Base-by-base conservation (phyloP, 2,329 filamentous ascomycete species). In the Epichloe festucae region DNA sequence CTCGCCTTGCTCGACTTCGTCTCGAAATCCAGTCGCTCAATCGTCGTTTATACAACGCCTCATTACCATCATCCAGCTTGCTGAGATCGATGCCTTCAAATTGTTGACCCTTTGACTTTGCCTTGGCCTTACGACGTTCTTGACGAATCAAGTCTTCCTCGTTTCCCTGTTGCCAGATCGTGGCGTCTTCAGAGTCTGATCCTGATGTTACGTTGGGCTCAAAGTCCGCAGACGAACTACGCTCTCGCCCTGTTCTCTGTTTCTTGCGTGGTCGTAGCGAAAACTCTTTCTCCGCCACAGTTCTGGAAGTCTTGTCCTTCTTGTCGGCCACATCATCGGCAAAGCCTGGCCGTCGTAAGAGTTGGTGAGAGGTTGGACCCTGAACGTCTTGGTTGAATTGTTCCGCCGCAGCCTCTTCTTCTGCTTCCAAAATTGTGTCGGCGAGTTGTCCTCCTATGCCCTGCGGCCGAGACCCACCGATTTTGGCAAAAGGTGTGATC, bases 401-500 rank as follows among this genome's bases (percentile, higher is more conserved):
- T 36, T 67, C 61, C 17, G 62, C 65, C 11, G 75, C 59, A 39
- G 77, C 73, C 47, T 86, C 86, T 52, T 89, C 84, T 62, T 95
- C 89, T 0, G 87, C 89, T 63, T 94, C 87, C 14, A 90, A 71
- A 53, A 95, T 77, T 2, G 84, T 85, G 61, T 90, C 83, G 11
- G 85, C 84, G 15, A 95, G 72, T 54, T 83, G 84, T 2, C 84
- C 84, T 44, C 83, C 75, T 3, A 82, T 74, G 3, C 77, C 80
- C 31, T 79, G 73, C 3, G 74, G 74, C 2, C 82, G 71, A n/a
- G 79, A 75, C 14, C 79, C 76, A 27, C 81, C 81, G 59, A 95
- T 78, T 56, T 84, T 87, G 7, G 89, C 87, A 62, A 98, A 98
- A 0, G 93, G 93, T 0, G 93, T 98, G 58, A 98, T 97, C 69